Evolutionary conservation across 169 alveolate genomes (phyloP), one percentile per base, ranked within the genome.

Genomic region (Eimeria sp.): DNA sequence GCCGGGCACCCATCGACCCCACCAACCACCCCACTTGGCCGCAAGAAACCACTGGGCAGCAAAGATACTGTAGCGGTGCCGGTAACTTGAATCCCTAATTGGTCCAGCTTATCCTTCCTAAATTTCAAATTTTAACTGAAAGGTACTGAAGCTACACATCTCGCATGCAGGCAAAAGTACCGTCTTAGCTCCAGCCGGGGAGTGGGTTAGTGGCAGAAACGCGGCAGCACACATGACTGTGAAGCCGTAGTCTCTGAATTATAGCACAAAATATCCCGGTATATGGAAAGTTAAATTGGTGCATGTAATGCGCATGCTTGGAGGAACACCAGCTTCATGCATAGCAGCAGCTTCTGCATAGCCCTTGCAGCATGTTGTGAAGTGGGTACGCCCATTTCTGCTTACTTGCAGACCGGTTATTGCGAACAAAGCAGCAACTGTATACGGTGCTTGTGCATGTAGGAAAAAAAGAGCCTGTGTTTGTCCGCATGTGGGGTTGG

Each of bases 1-100:
- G 56, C 6, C 58, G 56, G 43, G 23, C 83, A 74, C n/a, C 83
- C 83, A 74, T 74, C 83, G 83, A 74, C 83, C 83, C 83, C 83
- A 74, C 83, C 83, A 40, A 40, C 83, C 52, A 74, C 83, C 78
- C 83, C 40, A 25, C 37, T 20, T 40, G 30, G 83, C 58, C 83
- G 58, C 83, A 37, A 4, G 58, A 40, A 74, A 74, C 83, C 83
- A 74, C 83, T 37, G 83, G 83, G 83, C 83, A 74, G 56, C 83
- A 40, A 74, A 74, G 43, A 54, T 33, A 14, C 16, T 40, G 83
- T 40, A 74, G 3, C 23, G 58, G 43, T 74, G 56, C 78, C 16
- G 33, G 33, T 3, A 74, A 74, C 33, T 18, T 14, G 18, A 40
- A 20, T 18, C 11, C 33, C 56, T 11, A 40, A 74, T 16, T 74